Evolutionary conservation across 352 stramenopile species (phyloP).

Genomic region (Phytopythium montanum): DNA sequence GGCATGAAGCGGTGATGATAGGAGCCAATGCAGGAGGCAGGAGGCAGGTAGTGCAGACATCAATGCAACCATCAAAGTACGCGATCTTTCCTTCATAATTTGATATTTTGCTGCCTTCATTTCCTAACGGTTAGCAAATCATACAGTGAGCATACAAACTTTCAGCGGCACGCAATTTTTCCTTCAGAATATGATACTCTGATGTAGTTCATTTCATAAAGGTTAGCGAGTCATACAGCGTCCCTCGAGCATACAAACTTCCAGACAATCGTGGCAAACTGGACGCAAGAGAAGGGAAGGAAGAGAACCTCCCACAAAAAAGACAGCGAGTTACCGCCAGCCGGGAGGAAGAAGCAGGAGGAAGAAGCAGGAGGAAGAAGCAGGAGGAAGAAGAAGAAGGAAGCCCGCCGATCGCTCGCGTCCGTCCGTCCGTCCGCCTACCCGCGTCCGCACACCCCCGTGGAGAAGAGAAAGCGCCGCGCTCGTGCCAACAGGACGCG

Average conservation of each 20-base stretch:
- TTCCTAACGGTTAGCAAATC: too few relatives aligned
- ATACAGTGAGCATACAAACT: too few relatives aligned
- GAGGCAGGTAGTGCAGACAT: too few relatives aligned
- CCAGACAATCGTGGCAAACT: background rate
- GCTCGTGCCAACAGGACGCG: background rate
- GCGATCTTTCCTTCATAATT: slow-evolving; percentile 7
- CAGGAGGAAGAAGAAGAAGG: background rate
- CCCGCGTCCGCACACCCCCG: background rate
- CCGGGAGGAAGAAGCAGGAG: background rate
- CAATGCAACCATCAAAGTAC: background rate
- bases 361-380: background rate
- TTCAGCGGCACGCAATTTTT: background rate
- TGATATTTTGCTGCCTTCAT: background rate
- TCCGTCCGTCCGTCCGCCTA: background rate
- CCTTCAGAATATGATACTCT: background rate
- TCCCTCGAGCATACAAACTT: background rate
- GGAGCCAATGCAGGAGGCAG: too few relatives aligned
- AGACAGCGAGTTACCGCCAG: slow-evolving; percentile 4
- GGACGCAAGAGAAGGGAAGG: slow-evolving; percentile 8
- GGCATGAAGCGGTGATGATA: too few relatives aligned
- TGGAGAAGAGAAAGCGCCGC: slow-evolving; percentile 6
- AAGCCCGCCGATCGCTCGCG: background rate
- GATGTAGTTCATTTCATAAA: background rate
- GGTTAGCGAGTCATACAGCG: background rate
- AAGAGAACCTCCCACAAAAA: slow-evolving; percentile 4